Base-by-base conservation (phyloP, 2,329 filamentous ascomycete species). In the Chaetomium sp. region DNA sequence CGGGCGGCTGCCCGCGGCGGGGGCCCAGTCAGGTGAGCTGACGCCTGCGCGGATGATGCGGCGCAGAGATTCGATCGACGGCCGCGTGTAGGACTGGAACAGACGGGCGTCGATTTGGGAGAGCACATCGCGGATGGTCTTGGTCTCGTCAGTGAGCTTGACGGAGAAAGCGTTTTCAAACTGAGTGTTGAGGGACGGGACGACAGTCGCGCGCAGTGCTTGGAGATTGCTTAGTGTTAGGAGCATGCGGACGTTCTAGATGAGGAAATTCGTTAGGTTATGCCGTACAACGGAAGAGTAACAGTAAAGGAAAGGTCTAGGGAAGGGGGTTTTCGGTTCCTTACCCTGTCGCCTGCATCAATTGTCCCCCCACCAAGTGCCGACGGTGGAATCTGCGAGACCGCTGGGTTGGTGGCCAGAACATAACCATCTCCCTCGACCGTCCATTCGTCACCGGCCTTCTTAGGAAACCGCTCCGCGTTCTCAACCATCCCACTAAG, bases 401-500 rank as follows among this genome's bases (percentile, higher is more conserved):
- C 67, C 2, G 59, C 60, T 3, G 65, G 58, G 37, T 56, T 63
- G n/a, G 38, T 54, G 10, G 68, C 64, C 10, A 68, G 63, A 6
- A 74, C 69, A 40, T 73, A 71, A 6, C 70, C 68, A 11, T 79
- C 77, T 14, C 68, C 64, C 12, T 79, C 76, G 3, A 76, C 74
- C 0, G 75, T 79, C 81, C 81, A 84, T 55, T 83, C 80, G 57
- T 84, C 80, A 46, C 86, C 84, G 0, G 81, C 74, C 62, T 82
- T 84, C 62, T 85, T 82, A 11, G 84, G 70, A 3, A 85, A 80
- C 55, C 84, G 84, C 72, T 97, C 91, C 3, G 94, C 92, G 70
- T 96, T 97, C 72, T 97, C 94, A 1, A 99, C 91, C 84, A 99
- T 92, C 27, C 92, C 94, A 65, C 89, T 95, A 40, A 99, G 74